Evolutionary conservation across 495 filamentous ascomycete genomes (phyloP), one percentile per base, ranked within the genome.

Genomic region (Bryoglossum gracile): DNA sequence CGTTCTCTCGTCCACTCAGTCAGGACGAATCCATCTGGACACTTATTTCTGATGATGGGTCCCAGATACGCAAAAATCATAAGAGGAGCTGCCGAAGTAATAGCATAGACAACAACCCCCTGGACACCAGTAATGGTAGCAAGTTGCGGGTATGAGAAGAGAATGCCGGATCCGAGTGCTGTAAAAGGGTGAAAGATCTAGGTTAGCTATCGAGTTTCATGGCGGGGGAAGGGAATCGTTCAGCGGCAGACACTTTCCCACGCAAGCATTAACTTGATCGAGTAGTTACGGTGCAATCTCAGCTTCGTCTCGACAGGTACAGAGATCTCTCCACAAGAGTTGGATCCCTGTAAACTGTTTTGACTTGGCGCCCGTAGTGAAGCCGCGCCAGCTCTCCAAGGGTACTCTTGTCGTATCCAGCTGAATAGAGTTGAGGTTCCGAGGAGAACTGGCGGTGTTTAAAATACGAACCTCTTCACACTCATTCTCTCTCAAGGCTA

Each of bases 211-310:
- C 48, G 37, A 46, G 41, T 57, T 54, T 39, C 14, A 34, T 33
- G 34, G 25, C 42, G 46, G 51, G 60, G 57, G 51, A 54, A 62
- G 43, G 53, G 53, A 32, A 49, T 56, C 52, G 45, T 56, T 30
- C 54, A 82, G 83, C 83, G 85, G 84, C 85, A 88, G 81, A 84
- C 88, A 56, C 83, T 86, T 89, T 81, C 84, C 77, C 85, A 87
- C 85, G 84, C 84, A 89, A 88, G 85, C 79, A 84, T 89, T 89
- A 87, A 82, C 84, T 88, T 88, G 85, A 83, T 88, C 85, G 85
- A 87, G 85, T 89, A 75, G 76, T 82, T 69, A 87, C 83, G 85
- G 84, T 89, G 75, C 80, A 77, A 80, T 88, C 84, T 89, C 84
- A 89, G 84, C 84, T 77, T 86, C 78, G 65, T 77, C 63, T 74